These are phyloP conservation scores for Aspergillus ostianus DNA, from an alignment of 495 filamentous ascomycete genomes.

Conservation along the genomic window DNA sequence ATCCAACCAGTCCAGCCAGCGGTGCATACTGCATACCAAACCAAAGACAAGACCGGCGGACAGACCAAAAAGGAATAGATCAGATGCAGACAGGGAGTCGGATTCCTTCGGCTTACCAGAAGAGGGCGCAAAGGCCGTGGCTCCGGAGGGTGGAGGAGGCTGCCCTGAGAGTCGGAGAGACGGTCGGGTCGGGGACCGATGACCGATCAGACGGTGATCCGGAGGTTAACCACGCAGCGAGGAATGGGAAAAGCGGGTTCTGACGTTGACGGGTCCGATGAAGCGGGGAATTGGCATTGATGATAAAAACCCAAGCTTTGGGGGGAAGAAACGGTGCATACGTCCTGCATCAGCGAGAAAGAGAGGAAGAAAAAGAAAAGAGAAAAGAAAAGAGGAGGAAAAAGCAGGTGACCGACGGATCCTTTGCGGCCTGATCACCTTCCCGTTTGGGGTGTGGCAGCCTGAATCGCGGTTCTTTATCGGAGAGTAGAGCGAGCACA, in stretches of 20 bases:
- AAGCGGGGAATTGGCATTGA: no score
- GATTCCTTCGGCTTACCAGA: background rate
- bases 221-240: background rate
- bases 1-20: background rate
- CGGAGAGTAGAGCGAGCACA: no score
- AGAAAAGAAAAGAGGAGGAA: background rate
- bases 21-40: background rate
- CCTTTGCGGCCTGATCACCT: background rate
- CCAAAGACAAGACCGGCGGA: background rate
- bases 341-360: background rate
- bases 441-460: background rate
- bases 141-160: background rate
- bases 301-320: no score
- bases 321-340: background rate
- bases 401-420: background rate
- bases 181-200: conserved; percentile 15
- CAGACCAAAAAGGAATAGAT: background rate
- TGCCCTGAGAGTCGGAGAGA: conserved; percentile 3
- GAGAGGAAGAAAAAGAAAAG: background rate
- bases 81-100: background rate
- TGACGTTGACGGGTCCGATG: background rate
- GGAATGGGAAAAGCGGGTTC: background rate
- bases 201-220: conserved; percentile 10
- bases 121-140: no score
- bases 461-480: background rate